Evolutionary conservation across 306 rosid genomes (phyloP).

Genomic region (Vigna hirtella): DNA sequence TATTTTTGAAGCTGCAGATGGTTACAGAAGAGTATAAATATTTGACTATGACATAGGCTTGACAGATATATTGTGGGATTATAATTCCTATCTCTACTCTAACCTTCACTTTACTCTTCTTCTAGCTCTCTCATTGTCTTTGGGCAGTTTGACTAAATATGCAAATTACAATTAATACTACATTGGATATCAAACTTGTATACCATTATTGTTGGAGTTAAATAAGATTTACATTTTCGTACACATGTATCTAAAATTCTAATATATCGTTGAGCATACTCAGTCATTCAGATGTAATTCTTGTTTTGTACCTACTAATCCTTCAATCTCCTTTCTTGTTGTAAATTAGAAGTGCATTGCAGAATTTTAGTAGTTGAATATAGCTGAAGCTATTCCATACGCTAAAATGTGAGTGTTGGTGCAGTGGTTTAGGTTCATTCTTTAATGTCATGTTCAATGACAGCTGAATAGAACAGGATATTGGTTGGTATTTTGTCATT

Average conservation of each 20-base stretch:
- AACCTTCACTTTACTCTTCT: constrained; percentile 37
- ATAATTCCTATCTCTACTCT: constrained; percentile 35
- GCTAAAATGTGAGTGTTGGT: constrained; percentile 3
- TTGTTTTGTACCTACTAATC: constrained; percentile 19
- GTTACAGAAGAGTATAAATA: constrained; percentile 32
- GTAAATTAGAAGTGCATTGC: constrained; percentile 24
- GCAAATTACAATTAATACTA: constrained; percentile 33
- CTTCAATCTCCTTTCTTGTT: background rate
- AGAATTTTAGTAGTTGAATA: background rate
- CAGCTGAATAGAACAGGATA: constrained; percentile 5
- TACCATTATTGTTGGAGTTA: constrained; percentile 35
- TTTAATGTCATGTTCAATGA: background rate
- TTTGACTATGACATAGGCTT: constrained; percentile 49
- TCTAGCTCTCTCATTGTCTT: constrained; percentile 27
- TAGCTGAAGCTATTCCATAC: constrained; percentile 8
- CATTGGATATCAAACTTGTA: constrained; percentile 39
- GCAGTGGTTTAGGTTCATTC: constrained; percentile 19
- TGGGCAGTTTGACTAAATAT: constrained; percentile 36
- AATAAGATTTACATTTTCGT: constrained; percentile 45
- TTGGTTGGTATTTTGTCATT: background rate
- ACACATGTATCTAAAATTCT: constrained; percentile 24
- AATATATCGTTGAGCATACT: constrained; percentile 26
- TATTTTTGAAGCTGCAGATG: constrained; percentile 41
- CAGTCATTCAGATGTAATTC: constrained; percentile 2
- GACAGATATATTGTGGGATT: constrained; percentile 38